Conservation (phyloP, 2,329 filamentous ascomycete species). For the Cercospora sp. region DNA sequence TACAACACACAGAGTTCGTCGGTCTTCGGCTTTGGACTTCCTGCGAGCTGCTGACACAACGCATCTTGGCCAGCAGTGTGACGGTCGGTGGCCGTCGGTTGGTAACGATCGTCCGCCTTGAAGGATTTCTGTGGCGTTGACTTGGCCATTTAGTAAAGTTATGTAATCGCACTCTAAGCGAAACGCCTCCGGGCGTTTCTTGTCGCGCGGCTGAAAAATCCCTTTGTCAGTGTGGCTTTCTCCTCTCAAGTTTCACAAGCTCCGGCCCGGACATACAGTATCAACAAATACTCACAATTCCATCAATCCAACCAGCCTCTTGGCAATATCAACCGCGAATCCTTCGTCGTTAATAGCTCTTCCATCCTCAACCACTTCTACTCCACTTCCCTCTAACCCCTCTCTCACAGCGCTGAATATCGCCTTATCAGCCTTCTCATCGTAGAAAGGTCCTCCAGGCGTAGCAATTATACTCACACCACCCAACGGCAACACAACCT, state of each 20-base stretch:
- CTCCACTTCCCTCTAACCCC: slow-evolving; percentile 50
- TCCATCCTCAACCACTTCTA: slow-evolving; percentile 52
- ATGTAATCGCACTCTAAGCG: not conserved
- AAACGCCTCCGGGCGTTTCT: not conserved
- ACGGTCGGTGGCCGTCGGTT: not conserved
- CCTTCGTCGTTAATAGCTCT: slow-evolving; percentile 56
- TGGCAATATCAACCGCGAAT: slow-evolving; percentile 53
- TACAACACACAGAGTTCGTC: not conserved
- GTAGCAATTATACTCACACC: slow-evolving; percentile 63
- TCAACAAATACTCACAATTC: slow-evolving; percentile 5
- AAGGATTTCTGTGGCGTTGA: not conserved
- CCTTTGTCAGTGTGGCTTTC: slow-evolving; percentile 6
- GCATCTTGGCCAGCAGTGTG: not conserved
- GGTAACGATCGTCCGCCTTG: not conserved
- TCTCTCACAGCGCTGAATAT: slow-evolving; percentile 51
- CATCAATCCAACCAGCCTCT: slow-evolving; percentile 35
- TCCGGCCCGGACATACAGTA: not conserved
- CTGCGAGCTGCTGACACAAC: not conserved
- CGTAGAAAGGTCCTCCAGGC: slow-evolving; percentile 55
- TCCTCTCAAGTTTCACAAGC: not conserved
- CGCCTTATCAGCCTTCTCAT: slow-evolving; percentile 49
- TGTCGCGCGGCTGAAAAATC: not conserved
- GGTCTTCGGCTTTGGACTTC: not conserved
- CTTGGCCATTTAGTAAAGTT: not conserved
- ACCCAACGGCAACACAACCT: slow-evolving; percentile 60